Conservation (phyloP, 2,329 filamentous ascomycete species). For the Botrytis fabae region DNA sequence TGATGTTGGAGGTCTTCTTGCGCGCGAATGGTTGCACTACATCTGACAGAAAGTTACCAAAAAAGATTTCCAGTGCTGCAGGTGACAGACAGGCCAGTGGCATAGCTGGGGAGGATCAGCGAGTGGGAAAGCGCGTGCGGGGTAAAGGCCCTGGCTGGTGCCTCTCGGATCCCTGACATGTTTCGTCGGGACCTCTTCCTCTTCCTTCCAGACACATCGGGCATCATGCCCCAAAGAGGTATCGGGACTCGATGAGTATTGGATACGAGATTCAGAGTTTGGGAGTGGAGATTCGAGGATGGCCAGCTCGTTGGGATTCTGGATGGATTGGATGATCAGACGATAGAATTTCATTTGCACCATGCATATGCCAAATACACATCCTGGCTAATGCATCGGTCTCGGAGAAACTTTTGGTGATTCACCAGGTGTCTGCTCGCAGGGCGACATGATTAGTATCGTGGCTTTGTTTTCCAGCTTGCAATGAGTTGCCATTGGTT, state of each 20-base stretch:
- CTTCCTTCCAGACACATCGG: not conserved
- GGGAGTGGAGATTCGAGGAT: not conserved
- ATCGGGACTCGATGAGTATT: not conserved
- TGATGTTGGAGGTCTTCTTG: not conserved
- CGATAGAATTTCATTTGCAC: not conserved
- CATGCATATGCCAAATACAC: not conserved
- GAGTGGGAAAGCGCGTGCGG: conserved; percentile 7
- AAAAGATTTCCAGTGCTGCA: conserved; percentile 12
- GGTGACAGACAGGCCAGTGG: not conserved
- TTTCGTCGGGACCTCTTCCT: not conserved
- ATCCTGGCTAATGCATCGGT: not conserved
- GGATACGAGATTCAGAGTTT: conserved; percentile 1
- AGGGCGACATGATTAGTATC: not conserved
- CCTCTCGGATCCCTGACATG: conserved; percentile 1
- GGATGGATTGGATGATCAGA: not conserved
- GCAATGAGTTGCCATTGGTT: not conserved
- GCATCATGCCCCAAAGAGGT: not conserved
- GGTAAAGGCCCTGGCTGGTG: conserved; percentile 10
- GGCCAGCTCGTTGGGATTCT: not conserved
- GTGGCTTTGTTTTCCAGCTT: not conserved
- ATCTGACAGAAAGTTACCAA: conserved; percentile 5
- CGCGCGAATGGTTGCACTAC: conserved; percentile 17
- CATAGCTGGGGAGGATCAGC: conserved; percentile 5
- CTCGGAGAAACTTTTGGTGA: not conserved
- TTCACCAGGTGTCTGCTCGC: not conserved